Conservation (phyloP, 1,139 yeast genomes). For the Saccharomyces pastorianus region DNA sequence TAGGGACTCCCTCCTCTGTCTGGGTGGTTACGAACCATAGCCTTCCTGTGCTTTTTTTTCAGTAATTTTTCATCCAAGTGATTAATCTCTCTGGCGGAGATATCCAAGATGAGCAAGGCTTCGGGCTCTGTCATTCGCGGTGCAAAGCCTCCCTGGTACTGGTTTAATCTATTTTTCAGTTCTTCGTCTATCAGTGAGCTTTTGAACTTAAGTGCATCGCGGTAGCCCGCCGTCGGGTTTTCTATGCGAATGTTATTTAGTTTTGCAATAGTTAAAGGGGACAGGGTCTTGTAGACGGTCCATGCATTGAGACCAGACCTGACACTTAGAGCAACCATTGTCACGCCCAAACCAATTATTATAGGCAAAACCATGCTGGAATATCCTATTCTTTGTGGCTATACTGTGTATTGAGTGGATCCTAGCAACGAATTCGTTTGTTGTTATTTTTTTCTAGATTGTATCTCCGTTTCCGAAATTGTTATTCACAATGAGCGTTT, state of each 20-base stretch:
- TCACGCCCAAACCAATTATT: constrained; percentile 24
- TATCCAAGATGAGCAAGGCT: constrained; percentile 66
- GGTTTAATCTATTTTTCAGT: constrained; percentile 6
- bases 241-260: constrained; percentile 18
- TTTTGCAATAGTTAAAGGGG: constrained; percentile 25
- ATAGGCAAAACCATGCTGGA: constrained; percentile 27
- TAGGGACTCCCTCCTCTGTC: constrained; percentile 97
- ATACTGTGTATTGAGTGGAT: neutral
- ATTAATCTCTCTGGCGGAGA: constrained; percentile 43
- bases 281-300: constrained; percentile 21
- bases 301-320: constrained; percentile 27
- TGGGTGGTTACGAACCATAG: constrained; percentile 90
- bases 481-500: neutral
- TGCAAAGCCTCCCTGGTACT: constrained; percentile 63
- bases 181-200: constrained; percentile 4
- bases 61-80: constrained; percentile 56
- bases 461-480: neutral
- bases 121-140: constrained; percentile 80
- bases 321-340: constrained; percentile 21
- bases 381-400: neutral
- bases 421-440: neutral
- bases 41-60: constrained; percentile 81
- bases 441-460: neutral
- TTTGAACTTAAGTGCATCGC: constrained; percentile 2
- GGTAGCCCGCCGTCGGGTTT: constrained; percentile 1